Evolutionary conservation across 139 green algal species (phyloP).

Genomic region (Picocystis salinarum): DNA sequence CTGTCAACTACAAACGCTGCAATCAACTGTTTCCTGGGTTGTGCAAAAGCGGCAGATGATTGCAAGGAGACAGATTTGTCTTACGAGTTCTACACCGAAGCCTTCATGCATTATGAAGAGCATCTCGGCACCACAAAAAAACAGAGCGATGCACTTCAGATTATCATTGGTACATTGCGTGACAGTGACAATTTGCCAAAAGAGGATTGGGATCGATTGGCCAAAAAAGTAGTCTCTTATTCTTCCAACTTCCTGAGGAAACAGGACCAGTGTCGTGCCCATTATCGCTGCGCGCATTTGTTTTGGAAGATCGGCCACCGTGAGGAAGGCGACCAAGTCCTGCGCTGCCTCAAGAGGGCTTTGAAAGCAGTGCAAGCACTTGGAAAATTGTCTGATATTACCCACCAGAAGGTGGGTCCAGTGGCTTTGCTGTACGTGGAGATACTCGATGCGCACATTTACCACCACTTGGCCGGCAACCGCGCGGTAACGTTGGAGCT

Average conservation of each 20-base stretch:
- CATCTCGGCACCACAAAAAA: background rate
- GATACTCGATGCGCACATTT: too few species aligned
- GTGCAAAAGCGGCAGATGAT: constrained; percentile 13
- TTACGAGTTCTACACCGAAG: constrained; percentile 62
- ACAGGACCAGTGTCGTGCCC: constrained; percentile 67
- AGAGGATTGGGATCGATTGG: constrained; percentile 59
- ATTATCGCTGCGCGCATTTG: constrained; percentile 54
- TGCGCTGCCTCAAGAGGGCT: constrained; percentile 53
- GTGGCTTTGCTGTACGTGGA: too few species aligned
- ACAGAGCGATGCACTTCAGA: constrained; percentile 29
- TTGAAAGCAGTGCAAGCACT: too few species aligned
- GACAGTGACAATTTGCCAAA: constrained; percentile 2
- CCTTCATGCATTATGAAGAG: background rate
- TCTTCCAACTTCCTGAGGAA: constrained; percentile 64
- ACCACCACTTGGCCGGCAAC: too few species aligned
- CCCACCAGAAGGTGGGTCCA: too few species aligned
- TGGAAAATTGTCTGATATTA: too few species aligned
- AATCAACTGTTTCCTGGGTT: constrained; percentile 10
- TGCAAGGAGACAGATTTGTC: constrained; percentile 46
- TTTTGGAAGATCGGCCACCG: constrained; percentile 46
- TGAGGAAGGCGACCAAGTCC: constrained; percentile 33
- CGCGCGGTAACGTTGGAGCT: too few species aligned
- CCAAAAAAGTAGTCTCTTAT: constrained; percentile 59
- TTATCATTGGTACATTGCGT: constrained; percentile 71
- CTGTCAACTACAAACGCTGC: too few species aligned